Percentiles rank a stretch among this genome's conserved stretches.
Conservation (phyloP, 169 alveolate genomes). For the Eimeria sp. region DNA sequence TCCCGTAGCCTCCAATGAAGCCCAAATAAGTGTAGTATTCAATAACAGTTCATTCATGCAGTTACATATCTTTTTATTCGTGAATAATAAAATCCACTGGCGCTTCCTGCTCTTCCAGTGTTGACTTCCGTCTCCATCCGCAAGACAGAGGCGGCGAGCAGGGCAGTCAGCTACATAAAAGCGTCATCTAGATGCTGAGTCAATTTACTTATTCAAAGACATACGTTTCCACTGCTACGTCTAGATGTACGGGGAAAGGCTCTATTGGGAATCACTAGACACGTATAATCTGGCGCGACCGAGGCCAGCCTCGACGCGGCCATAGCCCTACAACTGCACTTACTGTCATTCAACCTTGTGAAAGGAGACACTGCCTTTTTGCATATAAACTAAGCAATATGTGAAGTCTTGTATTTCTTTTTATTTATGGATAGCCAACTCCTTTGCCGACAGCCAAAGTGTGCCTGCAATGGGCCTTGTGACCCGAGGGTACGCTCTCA, state of each 20-base stretch:
- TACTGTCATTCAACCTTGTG: not conserved
- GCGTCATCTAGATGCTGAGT: not conserved
- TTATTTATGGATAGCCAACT: not conserved
- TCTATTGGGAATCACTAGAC: slow-evolving; percentile 11
- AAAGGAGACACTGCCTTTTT: not conserved
- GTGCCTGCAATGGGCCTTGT: not conserved
- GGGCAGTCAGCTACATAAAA: not conserved
- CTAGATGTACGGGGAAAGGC: not conserved
- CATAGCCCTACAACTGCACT: not conserved
- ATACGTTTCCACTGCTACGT: not conserved
- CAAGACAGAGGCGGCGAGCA: slow-evolving; percentile 25
- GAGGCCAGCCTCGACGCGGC: slow-evolving; percentile 34
- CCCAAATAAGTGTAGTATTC: not conserved
- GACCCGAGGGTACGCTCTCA: not conserved
- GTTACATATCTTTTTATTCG: not conserved
- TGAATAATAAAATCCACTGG: not conserved
- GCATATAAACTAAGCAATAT: not conserved
- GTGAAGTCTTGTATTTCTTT: not conserved
- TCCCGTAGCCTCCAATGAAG: not conserved
- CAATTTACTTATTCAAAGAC: not conserved
- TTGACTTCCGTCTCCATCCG: not conserved
- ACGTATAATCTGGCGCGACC: not conserved
- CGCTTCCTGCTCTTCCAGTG: not conserved
- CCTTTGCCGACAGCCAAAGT: not conserved
- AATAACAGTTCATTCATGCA: not conserved